Evolutionary conservation across 2,329 filamentous ascomycete species (phyloP), one percentile per base, ranked within the genome.

Genomic region (Penicillium vulpinum): DNA sequence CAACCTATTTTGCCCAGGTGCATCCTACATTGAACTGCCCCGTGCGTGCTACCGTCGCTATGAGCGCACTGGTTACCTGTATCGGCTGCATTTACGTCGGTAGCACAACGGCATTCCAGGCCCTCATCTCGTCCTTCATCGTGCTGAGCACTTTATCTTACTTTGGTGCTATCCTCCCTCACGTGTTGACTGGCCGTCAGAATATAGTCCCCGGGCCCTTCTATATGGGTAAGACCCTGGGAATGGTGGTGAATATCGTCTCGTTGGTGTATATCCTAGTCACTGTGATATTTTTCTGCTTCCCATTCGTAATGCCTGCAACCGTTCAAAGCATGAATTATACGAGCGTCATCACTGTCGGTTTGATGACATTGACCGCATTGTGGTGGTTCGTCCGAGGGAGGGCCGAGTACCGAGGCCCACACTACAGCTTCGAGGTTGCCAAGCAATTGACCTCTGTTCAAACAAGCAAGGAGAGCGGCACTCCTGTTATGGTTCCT

Each of bases 71-170:
- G 52, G 80, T 81, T 22, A 85, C 84, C 0, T 68, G 86, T 3
- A 75, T 90, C 0, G 86, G 85, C 0, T 79, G 78, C 40, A 85
- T 90, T 41, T 89, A 88, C 62, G 80, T 90, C 1, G 87, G 83
- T n/a, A 85, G 79, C 58, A 81, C 78, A 0, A 86, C 85, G 0
- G 88, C 88, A 0, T 90, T 90, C 73, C 82, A 83, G 40, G 86
- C 86, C 0, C 84, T 90, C 24, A 82, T 89, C 7, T 85, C 84
- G 13, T 81, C 78, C 0, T 86, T 84, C 68, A 79, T 84, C 49
- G 77, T 86, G 16, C 75, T 86, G 1, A 75, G 76, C 4, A 81
- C 80, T 0, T 66, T 81, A 13, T 86, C 83, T 0, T 90, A 87
- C 68, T 75, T 88, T 3, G 83, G 84, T 0, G 84, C 85, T 8